These are phyloP conservation scores for Gentiana macrophylla DNA, from an alignment of 257 asterid genomes.

Conservation along the genomic window DNA sequence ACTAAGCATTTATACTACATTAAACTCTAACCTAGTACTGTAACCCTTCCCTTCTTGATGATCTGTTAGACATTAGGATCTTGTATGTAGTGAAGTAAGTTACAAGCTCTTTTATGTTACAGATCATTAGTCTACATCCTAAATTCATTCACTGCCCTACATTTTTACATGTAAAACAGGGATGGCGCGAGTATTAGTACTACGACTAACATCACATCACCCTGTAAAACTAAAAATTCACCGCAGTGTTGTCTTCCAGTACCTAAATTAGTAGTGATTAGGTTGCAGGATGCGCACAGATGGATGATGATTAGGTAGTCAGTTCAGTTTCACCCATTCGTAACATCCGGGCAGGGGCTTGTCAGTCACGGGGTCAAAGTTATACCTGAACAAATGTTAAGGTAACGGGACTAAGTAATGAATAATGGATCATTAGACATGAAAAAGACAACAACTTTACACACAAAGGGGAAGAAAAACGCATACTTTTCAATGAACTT, in stretches of 20 bases:
- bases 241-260: slow-evolving; percentile 11
- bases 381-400: slow-evolving; percentile 20
- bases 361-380: slow-evolving; percentile 29
- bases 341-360: slow-evolving; percentile 27
- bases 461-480: not conserved
- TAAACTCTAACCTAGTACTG: slow-evolving; percentile 6
- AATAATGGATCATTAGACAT: not conserved
- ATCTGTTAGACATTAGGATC: slow-evolving; percentile 24
- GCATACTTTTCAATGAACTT: slow-evolving; percentile 22
- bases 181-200: slow-evolving; percentile 10
- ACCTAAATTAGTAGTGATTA: slow-evolving; percentile 4
- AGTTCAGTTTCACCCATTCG: slow-evolving; percentile 23
- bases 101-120: slow-evolving; percentile 29
- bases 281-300: slow-evolving; percentile 10
- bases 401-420: too few relatives aligned
- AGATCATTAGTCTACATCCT: slow-evolving; percentile 30
- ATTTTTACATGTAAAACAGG: slow-evolving; percentile 19
- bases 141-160: slow-evolving; percentile 13
- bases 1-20: slow-evolving; percentile 14
- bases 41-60: slow-evolving; percentile 14
- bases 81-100: slow-evolving; percentile 14
- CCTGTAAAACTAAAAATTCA: slow-evolving; percentile 8
- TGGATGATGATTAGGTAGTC: slow-evolving; percentile 6
- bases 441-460: not conserved
- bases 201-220: slow-evolving; percentile 1